Base-by-base conservation (phyloP, 371 early-diverging fungal genomes). In the Zopfochytrium polystomum region DNA sequence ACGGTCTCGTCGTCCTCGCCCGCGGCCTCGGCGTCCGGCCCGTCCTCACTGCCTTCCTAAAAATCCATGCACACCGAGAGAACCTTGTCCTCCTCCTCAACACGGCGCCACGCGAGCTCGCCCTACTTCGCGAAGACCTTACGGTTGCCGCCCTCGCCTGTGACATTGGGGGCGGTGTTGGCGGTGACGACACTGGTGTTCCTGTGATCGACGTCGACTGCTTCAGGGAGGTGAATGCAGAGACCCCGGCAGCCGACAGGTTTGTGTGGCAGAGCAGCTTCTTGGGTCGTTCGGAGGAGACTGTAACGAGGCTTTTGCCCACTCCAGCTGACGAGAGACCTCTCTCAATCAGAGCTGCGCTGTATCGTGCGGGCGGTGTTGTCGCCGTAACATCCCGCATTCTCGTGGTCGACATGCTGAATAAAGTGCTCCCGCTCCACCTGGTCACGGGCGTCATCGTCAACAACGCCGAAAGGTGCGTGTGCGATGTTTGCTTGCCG, bases 401-500 rank as follows among this genome's bases (percentile, higher is more conserved):
- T 43, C 73, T 99, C 27, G 86, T 94, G n/a, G 93, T 95, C 34
- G 99, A 99, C 71, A 77, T 99, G 76, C 73, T 99, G 31, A 87
- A 88, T 58, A 79, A 85, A 13, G 77, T 87, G 30, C 76, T 98
- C 1, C 92, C 96, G 1, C 62, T 76, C 1, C 71, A 89, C 52
- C 70, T 89, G 23, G 82, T 98, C 7, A 87, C 90, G 3, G 95
- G 95, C 15, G 80, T 99, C 0, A 67, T 99, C 6, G 83, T 99
- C 3, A 83, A 84, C 32, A 87, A 96, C 74, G 97, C 95, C 4
- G 90, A 92, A 52, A 75, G 81, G 88, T 87, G 78, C 15, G 44
- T 47, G n/a, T 45, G 9, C 27, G 7, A 32, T 27, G 38, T 32
- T 20, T 38, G 5, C 26, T 26, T 22, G 18, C 38, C 33, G n/a